A percentile compares a stretch with the other conserved stretches of the same genome.
These are phyloP conservation scores for Tardiomyces depauwii DNA, from an alignment of 1,139 yeast genomes.

Conservation along the genomic window DNA sequence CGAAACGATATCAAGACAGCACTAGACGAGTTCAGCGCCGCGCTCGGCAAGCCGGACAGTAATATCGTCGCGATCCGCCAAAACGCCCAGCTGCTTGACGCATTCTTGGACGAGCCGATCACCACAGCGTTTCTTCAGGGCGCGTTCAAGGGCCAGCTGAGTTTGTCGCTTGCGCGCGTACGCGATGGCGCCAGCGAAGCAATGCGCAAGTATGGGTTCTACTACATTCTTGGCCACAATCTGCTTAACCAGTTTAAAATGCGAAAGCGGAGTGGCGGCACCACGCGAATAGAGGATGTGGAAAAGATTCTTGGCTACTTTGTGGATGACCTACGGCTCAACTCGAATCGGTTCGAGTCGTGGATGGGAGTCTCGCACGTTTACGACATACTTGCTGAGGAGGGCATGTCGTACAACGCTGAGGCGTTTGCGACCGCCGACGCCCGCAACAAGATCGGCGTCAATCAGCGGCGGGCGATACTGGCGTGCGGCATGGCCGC, in stretches of 20 bases:
- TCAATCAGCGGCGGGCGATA: conserved; percentile 57
- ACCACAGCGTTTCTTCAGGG: conserved; percentile 41
- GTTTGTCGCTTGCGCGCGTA: conserved; percentile 30
- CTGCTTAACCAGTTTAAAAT: conserved; percentile 54
- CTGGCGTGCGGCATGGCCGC: conserved; percentile 71
- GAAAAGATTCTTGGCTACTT: conserved; percentile 62
- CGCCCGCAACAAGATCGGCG: conserved; percentile 50
- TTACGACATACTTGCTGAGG: conserved; percentile 70
- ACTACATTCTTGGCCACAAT: conserved; percentile 60
- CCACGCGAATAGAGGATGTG: conserved; percentile 55
- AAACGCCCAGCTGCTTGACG: conserved; percentile 33
- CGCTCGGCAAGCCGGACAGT: conserved; percentile 56
- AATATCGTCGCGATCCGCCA: conserved; percentile 27
- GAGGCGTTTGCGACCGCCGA: conserved; percentile 64
- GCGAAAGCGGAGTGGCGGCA: conserved; percentile 49
- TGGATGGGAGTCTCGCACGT: conserved; percentile 84
- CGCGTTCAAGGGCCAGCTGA: conserved; percentile 46
- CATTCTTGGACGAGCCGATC: conserved; percentile 42
- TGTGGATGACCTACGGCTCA: conserved; percentile 53
- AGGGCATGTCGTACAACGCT: conserved; percentile 83
- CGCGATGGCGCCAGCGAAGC: conserved; percentile 25
- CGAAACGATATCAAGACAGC: conserved; percentile 62
- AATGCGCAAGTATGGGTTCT: conserved; percentile 46
- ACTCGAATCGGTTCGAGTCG: conserved; percentile 62
- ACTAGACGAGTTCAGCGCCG: conserved; percentile 61